Evolutionary conservation across 371 early-diverging fungal genomes (phyloP).

Genomic region (Rhizopus microsporus): DNA sequence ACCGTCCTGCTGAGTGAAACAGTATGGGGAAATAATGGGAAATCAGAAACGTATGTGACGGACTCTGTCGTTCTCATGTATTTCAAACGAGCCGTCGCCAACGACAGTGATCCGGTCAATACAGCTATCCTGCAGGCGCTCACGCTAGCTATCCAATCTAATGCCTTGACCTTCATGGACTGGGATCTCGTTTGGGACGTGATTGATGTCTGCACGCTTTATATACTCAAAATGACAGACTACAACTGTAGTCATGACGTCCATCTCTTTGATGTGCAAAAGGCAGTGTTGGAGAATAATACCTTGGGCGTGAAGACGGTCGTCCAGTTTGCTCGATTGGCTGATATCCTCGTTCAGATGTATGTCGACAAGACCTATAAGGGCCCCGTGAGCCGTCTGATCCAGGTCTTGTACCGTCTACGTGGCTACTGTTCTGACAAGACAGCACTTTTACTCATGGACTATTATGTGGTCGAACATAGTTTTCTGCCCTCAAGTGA

Average conservation of each 20-base stretch:
- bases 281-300: not conserved
- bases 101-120: constrained; percentile 24
- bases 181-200: constrained; percentile 55
- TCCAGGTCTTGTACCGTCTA: constrained; percentile 58
- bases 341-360: constrained; percentile 29
- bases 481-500: constrained; percentile 65
- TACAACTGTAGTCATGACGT: constrained; percentile 20
- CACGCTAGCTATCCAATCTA: constrained; percentile 14
- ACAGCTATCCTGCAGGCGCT: constrained; percentile 31
- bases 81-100: constrained; percentile 30
- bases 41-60: constrained; percentile 37
- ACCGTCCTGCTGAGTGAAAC: constrained; percentile 55
- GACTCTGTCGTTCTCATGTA: constrained; percentile 43
- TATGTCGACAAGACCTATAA: constrained; percentile 28
- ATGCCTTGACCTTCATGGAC: constrained; percentile 35
- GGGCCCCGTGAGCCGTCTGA: constrained; percentile 53
- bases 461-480: constrained; percentile 64
- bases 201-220: constrained; percentile 28
- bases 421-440: constrained; percentile 60
- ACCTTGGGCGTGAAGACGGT: constrained; percentile 7
- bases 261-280: constrained; percentile 12
- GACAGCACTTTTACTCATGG: constrained; percentile 55
- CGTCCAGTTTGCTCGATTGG: constrained; percentile 28
- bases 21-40: constrained; percentile 49
- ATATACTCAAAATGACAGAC: constrained; percentile 27